Conservation (phyloP, 371 early-diverging fungal species). For the Mortierella sp. region DNA sequence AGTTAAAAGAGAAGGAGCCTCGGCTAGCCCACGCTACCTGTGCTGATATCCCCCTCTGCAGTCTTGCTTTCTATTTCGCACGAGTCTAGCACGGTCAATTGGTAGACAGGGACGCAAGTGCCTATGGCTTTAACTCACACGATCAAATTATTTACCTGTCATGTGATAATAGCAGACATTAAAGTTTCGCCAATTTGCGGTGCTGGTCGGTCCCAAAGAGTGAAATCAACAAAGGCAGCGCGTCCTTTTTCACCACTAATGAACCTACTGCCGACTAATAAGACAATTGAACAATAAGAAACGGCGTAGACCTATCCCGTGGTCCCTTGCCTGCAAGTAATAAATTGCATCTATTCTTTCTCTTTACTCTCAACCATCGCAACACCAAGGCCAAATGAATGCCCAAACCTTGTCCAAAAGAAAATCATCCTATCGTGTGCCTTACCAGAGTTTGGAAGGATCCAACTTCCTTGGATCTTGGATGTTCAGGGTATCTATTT, state of each 20-base stretch:
- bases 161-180: neutral
- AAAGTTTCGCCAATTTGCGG: neutral
- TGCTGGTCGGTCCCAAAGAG: neutral
- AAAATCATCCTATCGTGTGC: neutral
- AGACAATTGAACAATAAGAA: no score
- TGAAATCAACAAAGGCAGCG: no score
- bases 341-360: neutral
- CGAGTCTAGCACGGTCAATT: neutral
- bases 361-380: neutral
- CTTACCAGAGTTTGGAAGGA: neutral
- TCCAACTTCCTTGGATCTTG: neutral
- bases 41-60: neutral
- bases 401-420: neutral
- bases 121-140: neutral
- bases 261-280: neutral
- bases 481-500: neutral
- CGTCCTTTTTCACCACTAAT: neutral
- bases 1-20: conserved; percentile 19
- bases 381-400: neutral
- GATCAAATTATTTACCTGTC: conserved; percentile 3
- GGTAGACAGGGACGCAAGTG: neutral
- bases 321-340: no score
- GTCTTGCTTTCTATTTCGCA: neutral
- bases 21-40: neutral
- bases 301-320: no score